Conservation (phyloP, 2,329 filamentous ascomycete species). For the Elsinoe necatrix region DNA sequence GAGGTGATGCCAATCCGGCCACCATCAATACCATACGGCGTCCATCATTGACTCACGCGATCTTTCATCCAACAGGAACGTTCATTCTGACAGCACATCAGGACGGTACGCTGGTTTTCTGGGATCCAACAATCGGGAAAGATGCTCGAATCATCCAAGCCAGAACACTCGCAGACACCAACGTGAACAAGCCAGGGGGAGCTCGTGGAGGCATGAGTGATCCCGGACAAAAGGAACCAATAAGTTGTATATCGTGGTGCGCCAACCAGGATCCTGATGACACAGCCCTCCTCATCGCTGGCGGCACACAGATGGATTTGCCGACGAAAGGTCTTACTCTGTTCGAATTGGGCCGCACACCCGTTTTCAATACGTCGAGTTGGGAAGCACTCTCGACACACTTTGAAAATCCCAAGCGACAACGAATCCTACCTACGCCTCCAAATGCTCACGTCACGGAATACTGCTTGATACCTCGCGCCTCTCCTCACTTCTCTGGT, state of each 20-base stretch:
- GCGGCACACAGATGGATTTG: conserved; percentile 61
- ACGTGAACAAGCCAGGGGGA: conserved; percentile 57
- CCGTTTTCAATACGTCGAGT: conserved; percentile 81
- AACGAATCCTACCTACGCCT: conserved; percentile 65
- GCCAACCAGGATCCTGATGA: conserved; percentile 91
- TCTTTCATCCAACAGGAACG: conserved; percentile 93
- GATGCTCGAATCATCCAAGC: conserved; percentile 79
- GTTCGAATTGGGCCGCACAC: conserved; percentile 79
- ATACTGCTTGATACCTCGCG: conserved; percentile 73
- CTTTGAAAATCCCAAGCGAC: conserved; percentile 65
- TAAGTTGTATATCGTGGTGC: conserved; percentile 79
- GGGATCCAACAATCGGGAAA: conserved; percentile 61
- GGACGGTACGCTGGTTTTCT: conserved; percentile 85
- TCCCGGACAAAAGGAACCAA: conserved; percentile 53
- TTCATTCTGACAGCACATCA: conserved; percentile 83
- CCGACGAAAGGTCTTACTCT: conserved; percentile 74
- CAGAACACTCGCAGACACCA: conserved; percentile 64
- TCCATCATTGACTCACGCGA: conserved; percentile 69
- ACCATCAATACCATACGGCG: conserved; percentile 54
- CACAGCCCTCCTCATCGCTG: conserved; percentile 77
- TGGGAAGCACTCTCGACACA: conserved; percentile 77
- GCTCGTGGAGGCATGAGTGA: conserved; percentile 44
- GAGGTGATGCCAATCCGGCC: conserved; percentile 60
- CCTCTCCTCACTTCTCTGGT: conserved; percentile 76
- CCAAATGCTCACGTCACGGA: conserved; percentile 67